Percentiles rank a stretch among this genome's conserved stretches.
Conservation (phyloP, 352 stramenopile genomes). For the Aphanomyces astaci region DNA sequence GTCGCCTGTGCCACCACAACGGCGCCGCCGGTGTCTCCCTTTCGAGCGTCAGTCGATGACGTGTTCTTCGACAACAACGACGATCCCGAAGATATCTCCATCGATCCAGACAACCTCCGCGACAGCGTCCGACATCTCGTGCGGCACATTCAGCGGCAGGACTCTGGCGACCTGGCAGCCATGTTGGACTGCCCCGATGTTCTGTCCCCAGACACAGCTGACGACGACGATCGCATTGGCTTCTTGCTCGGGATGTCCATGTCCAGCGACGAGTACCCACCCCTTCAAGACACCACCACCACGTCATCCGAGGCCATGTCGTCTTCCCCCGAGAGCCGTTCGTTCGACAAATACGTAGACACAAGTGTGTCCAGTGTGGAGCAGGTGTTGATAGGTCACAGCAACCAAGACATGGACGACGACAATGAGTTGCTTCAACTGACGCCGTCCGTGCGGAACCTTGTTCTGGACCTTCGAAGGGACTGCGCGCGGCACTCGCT, state of each 20-base stretch:
- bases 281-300: no score
- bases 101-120: constrained; percentile 36
- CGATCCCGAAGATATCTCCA: constrained; percentile 34
- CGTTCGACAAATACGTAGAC: no score
- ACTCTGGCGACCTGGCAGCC: constrained; percentile 4
- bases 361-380: no score
- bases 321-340: no score
- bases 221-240: constrained; percentile 10
- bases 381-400: no score
- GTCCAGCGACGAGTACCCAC: constrained; percentile 35
- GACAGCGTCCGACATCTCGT: constrained; percentile 47
- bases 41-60: not conserved
- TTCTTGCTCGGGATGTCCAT: constrained; percentile 7
- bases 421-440: constrained; percentile 27
- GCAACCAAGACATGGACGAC: not conserved
- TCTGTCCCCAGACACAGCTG: constrained; percentile 41
- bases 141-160: constrained; percentile 38
- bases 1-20: no score
- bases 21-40: not conserved
- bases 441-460: constrained; percentile 58
- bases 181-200: constrained; percentile 15
- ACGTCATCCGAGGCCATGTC: no score
- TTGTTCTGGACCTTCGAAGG: constrained; percentile 67
- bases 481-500: constrained; percentile 41
- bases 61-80: not conserved